A percentile compares a stretch with the other conserved stretches of the same genome.
These are phyloP conservation scores for Zopfia rhizophila DNA, from an alignment of 2,329 filamentous ascomycete species.

Conservation along the genomic window DNA sequence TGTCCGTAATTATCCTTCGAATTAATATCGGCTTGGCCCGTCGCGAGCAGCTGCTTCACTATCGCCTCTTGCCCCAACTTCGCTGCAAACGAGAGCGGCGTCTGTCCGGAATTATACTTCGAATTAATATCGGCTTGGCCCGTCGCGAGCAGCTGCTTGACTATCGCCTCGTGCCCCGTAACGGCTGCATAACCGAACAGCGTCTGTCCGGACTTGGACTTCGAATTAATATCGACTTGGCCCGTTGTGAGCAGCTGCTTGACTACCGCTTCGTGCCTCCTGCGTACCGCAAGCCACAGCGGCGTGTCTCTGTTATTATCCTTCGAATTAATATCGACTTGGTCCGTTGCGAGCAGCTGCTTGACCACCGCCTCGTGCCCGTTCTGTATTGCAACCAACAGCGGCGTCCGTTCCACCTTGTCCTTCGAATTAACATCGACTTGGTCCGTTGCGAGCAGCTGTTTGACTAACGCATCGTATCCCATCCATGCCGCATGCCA, in stretches of 20 bases:
- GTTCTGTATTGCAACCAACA: background rate
- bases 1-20: background rate
- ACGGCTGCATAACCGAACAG: background rate
- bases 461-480: constrained; percentile 2
- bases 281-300: constrained; percentile 1
- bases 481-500: background rate
- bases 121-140: constrained; percentile 3
- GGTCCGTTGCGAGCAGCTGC: constrained; percentile 2
- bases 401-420: background rate
- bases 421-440: constrained; percentile 3
- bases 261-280: background rate
- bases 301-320: background rate
- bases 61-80: constrained; percentile 1
- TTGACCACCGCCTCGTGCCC: constrained; percentile 4
- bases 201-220: background rate
- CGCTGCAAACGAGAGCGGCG: constrained; percentile 1
- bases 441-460: constrained; percentile 1
- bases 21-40: background rate
- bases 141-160: constrained; percentile 8
- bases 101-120: background rate
- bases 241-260: constrained; percentile 6
- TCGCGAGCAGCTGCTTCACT: constrained; percentile 5
- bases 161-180: background rate
- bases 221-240: constrained; percentile 1
- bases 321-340: constrained; percentile 1